phyloP scores from a whole-genome alignment of 164 flowering plant species.

The Buxus sempervirens region DNA sequence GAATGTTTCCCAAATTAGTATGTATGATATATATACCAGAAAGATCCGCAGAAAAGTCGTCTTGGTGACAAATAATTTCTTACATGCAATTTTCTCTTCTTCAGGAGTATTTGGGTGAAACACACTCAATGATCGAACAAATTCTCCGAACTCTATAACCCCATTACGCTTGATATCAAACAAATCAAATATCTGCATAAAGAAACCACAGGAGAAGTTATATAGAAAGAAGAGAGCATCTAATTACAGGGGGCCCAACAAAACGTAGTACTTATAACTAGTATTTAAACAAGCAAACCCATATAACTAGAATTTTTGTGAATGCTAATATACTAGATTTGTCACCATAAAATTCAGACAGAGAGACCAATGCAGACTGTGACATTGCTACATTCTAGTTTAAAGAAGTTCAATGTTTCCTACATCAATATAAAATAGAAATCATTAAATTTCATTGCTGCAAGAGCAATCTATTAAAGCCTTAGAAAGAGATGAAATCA shows the following conservation, averaged over 20 bases:
- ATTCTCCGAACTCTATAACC: slow-evolving; percentile 77
- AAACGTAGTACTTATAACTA: not conserved
- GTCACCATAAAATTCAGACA: not conserved
- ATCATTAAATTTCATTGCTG: not conserved
- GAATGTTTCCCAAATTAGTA: slow-evolving; percentile 8
- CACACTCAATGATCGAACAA: slow-evolving; percentile 61
- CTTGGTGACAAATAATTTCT: slow-evolving; percentile 13
- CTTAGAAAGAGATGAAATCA: not conserved
- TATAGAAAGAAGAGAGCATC: not conserved
- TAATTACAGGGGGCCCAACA: not conserved
- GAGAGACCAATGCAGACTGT: not conserved
- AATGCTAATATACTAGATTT: not conserved
- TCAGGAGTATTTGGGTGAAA: slow-evolving; percentile 72
- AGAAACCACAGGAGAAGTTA: not conserved
- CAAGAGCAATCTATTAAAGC: not conserved
- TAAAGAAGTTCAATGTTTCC: not conserved
- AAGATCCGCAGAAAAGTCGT: too few relatives aligned
- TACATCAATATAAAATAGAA: not conserved
- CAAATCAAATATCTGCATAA: slow-evolving; percentile 63
- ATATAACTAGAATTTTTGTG: not conserved
- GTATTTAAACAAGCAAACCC: not conserved
- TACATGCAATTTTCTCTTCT: slow-evolving; percentile 64
- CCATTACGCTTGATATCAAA: slow-evolving; percentile 71
- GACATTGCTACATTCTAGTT: not conserved
- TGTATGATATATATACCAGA: not conserved